Evolutionary conservation across 176 grass and related monocot genomes (phyloP).

Genomic region (Oryza glaberrima): DNA sequence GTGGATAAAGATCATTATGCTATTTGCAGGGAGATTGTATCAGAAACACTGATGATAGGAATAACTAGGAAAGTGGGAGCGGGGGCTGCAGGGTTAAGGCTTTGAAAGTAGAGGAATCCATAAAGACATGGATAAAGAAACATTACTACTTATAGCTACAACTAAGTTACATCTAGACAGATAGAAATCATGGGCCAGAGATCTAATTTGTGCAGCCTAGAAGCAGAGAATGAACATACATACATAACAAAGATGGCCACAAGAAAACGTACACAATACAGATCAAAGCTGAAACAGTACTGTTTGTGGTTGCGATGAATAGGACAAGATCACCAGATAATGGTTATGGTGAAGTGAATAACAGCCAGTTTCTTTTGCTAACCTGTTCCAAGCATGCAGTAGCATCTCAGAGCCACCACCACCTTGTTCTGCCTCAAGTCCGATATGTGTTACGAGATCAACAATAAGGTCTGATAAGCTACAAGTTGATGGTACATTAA

Average conservation of each 20-base stretch:
- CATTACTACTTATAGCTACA: neutral
- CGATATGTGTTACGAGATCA: slow-evolving; percentile 66
- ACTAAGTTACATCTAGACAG: neutral
- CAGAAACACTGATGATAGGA: slow-evolving; percentile 9
- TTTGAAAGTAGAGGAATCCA: neutral
- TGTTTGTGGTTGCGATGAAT: slow-evolving; percentile 25
- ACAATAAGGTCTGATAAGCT: slow-evolving; percentile 63
- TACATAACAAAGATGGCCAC: neutral
- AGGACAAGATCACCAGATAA: slow-evolving; percentile 12
- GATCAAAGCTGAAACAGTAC: slow-evolving; percentile 14
- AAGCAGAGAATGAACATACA: slow-evolving; percentile 15
- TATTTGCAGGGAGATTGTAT: slow-evolving; percentile 25
- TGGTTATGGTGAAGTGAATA: slow-evolving; percentile 8
- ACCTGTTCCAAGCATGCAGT: slow-evolving; percentile 86
- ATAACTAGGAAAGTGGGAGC: neutral
- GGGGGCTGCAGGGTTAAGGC: neutral
- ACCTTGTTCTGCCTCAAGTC: slow-evolving; percentile 55
- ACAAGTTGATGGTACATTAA: slow-evolving; percentile 65
- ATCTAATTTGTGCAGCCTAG: slow-evolving; percentile 16
- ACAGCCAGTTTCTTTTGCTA: slow-evolving; percentile 24
- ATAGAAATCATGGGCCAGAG: slow-evolving; percentile 1
- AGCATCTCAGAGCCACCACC: slow-evolving; percentile 66
- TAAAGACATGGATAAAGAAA: neutral
- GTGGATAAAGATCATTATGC: neutral
- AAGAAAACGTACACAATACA: neutral